phyloP scores from a whole-genome alignment of 768 basidiomycete species.

The Pulveroboletus sp. region DNA sequence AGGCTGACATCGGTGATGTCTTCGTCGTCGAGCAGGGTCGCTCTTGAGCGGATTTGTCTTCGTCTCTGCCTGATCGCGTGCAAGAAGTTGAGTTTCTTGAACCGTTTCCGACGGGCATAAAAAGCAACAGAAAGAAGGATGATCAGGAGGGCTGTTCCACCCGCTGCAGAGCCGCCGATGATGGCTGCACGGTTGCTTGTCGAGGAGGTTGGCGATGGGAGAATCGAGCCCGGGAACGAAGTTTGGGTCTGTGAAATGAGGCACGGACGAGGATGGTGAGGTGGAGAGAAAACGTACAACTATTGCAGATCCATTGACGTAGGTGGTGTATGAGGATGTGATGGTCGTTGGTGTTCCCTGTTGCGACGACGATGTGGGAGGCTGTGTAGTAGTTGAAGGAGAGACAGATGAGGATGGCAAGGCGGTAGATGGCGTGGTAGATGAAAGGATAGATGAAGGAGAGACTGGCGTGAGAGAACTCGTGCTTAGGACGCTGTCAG shows the following conservation, averaged over 20 bases:
- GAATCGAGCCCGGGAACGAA: conserved; percentile 18
- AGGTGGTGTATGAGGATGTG: conserved; percentile 18
- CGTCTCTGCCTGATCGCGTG: conserved; percentile 25
- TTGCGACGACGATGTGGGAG: conserved; percentile 4
- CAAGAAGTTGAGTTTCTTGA: conserved; percentile 31
- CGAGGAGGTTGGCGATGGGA: background rate
- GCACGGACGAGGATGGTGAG: background rate
- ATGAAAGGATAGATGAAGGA: background rate
- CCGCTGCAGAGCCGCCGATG: conserved; percentile 41
- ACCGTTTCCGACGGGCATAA: conserved; percentile 33
- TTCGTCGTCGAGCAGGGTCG: conserved; percentile 24
- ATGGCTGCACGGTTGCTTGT: conserved; percentile 32
- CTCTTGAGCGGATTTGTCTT: conserved; percentile 15
- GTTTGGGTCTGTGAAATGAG: conserved; percentile 10
- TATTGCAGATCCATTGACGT: conserved; percentile 10
- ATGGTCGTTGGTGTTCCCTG: conserved; percentile 13
- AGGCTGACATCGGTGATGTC: conserved; percentile 16
- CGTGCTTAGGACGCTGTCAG: background rate
- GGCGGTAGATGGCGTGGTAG: background rate
- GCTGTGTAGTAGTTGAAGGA: background rate
- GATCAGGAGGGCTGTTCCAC: conserved; percentile 34
- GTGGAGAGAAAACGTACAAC: conserved; percentile 10
- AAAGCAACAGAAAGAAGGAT: conserved; percentile 35
- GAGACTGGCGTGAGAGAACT: conserved; percentile 1
- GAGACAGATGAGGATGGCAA: conserved; percentile 1